phyloP scores from a whole-genome alignment of 257 asterid genomes.

The Capsicum pubescens region DNA sequence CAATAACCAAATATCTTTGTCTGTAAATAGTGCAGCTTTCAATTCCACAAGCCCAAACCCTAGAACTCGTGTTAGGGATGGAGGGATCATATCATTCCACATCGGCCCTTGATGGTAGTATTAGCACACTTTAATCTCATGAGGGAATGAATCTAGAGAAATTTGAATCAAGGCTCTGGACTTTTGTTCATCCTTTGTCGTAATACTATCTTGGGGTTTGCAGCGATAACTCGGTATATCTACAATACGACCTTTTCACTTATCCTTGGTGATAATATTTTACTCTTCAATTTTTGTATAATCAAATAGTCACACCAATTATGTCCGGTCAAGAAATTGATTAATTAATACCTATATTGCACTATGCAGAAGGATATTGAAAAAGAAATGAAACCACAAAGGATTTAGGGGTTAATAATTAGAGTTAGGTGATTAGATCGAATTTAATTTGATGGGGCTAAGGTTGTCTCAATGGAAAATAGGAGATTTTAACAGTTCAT shows the following conservation, averaged over 20 bases:
- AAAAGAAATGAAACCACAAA: not conserved
- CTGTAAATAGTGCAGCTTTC: rapidly evolving
- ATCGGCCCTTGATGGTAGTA: not conserved
- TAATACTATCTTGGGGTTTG: no score
- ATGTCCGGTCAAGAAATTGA: not conserved
- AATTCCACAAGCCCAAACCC: not conserved
- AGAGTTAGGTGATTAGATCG: not conserved
- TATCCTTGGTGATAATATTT: not conserved
- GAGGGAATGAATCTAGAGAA: no score
- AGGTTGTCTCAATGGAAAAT: conserved; percentile 4
- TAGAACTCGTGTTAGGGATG: rapidly evolving
- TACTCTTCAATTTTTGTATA: not conserved
- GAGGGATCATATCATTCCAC: not conserved
- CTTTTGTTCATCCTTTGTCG: no score
- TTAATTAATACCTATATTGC: not conserved
- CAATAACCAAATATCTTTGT: not conserved
- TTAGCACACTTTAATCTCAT: no score
- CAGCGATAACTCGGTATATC: no score
- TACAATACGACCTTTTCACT: no score
- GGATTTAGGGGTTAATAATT: no score
- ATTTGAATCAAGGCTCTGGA: no score
- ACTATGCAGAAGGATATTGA: not conserved
- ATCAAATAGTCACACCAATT: not conserved
- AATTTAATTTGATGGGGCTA: conserved; percentile 18
- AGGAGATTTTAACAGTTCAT: not conserved